Evolutionary conservation across 306 rosid genomes (phyloP).

Genomic region (Vigna nakashimae): DNA sequence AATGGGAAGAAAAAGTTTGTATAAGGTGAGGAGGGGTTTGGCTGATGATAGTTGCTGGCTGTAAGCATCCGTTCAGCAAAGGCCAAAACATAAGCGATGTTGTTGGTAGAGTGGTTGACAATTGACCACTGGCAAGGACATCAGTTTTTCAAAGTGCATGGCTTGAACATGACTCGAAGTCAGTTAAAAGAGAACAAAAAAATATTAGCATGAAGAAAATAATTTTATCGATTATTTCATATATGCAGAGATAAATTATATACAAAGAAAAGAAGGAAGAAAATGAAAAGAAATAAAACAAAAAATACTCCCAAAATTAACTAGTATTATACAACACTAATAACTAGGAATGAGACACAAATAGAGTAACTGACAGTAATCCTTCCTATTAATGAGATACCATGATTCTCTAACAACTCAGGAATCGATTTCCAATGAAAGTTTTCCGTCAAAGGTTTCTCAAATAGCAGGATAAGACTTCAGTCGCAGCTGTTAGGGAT

Average conservation of each 20-base stretch:
- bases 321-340: background rate
- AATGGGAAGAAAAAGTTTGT: background rate
- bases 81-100: background rate
- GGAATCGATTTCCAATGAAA: background rate
- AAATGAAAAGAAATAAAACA: background rate
- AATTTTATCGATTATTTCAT: background rate
- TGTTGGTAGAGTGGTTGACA: background rate
- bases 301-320: background rate
- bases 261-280: constrained; percentile 7
- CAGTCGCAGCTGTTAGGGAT: background rate
- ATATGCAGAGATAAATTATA: background rate
- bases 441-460: background rate
- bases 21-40: background rate
- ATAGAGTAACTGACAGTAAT: background rate
- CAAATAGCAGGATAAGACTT: background rate
- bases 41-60: background rate
- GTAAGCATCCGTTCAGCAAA: background rate
- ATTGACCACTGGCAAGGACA: background rate
- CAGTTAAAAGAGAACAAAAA: background rate
- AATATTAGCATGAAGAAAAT: background rate
- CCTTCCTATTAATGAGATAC: background rate
- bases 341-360: background rate
- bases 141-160: background rate
- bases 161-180: background rate
- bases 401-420: background rate